Conservation (phyloP, 1,139 yeast species). For the Geotrichum klebahnii region DNA sequence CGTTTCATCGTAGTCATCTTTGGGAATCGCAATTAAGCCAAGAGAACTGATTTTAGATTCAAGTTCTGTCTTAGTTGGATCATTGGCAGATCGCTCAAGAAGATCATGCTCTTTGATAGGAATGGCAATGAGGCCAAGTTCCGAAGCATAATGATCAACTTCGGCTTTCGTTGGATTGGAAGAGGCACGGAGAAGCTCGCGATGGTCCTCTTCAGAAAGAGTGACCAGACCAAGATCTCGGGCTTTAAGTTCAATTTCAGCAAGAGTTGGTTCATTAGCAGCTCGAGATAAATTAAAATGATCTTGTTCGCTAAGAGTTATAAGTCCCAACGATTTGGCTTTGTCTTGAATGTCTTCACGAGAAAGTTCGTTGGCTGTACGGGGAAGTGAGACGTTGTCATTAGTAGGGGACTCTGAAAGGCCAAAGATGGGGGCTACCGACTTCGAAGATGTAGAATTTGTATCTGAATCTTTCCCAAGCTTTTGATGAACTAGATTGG, state of each 20-base stretch:
- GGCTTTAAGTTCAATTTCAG: conserved; percentile 14
- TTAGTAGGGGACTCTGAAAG: too few species aligned
- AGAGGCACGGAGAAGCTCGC: conserved; percentile 14
- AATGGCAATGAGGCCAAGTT: conserved; percentile 27
- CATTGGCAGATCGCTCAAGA: conserved; percentile 21
- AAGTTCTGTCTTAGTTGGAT: conserved; percentile 27
- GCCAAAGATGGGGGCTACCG: too few species aligned
- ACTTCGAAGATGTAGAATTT: too few species aligned
- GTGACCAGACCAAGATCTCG: conserved; percentile 42
- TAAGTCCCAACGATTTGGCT: conserved; percentile 27
- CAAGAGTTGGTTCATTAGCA: conserved; percentile 34
- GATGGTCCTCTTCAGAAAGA: conserved; percentile 38
- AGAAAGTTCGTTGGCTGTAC: too few species aligned
- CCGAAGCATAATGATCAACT: conserved; percentile 26
- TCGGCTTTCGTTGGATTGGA: conserved; percentile 22
- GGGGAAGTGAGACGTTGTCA: too few species aligned
- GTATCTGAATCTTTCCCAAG: too few species aligned
- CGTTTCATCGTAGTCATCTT: conserved; percentile 28
- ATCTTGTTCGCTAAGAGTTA: conserved; percentile 19
- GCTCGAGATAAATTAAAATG: conserved; percentile 29
- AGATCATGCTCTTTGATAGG: conserved; percentile 31
- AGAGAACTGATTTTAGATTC: conserved; percentile 26
- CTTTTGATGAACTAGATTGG: too few species aligned
- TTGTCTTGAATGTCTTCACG: conserved; percentile 26
- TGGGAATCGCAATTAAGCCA: conserved; percentile 17